A percentile compares a stretch with the other conserved stretches of the same genome.
Conservation (phyloP, 1,284 basidiomycete genomes). For the Leccinum griseonigrum region DNA sequence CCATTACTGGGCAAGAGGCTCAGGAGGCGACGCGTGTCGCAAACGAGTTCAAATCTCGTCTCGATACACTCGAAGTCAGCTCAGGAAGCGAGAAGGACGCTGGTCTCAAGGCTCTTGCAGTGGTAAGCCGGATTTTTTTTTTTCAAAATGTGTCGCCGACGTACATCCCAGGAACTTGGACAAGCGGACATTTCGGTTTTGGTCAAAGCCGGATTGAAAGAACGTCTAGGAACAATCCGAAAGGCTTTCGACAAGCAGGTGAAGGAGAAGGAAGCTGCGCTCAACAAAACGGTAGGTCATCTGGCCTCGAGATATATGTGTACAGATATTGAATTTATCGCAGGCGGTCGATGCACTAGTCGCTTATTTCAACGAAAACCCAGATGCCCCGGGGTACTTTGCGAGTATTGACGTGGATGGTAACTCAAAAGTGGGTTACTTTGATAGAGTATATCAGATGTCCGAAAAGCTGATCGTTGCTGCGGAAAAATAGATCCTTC, state of each 20-base stretch:
- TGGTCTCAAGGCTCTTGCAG: conserved; percentile 77
- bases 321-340: neutral
- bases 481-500: conserved; percentile 54
- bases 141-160: conserved; percentile 4
- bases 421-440: conserved; percentile 67
- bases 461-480: conserved; percentile 1
- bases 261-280: conserved; percentile 79
- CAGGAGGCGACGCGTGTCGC: conserved; percentile 76
- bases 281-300: conserved; percentile 72
- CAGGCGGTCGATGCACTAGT: conserved; percentile 73
- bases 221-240: conserved; percentile 68
- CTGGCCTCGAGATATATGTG: neutral
- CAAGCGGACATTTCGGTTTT: conserved; percentile 88
- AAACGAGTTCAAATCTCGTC: conserved; percentile 58
- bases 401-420: conserved; percentile 72
- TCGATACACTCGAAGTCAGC: conserved; percentile 65
- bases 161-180: conserved; percentile 70
- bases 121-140: conserved; percentile 49
- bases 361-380: conserved; percentile 76
- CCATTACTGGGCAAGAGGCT: conserved; percentile 94
- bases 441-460: neutral
- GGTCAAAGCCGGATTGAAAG: conserved; percentile 79
- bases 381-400: conserved; percentile 68
- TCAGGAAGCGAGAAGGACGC: conserved; percentile 83
- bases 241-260: conserved; percentile 85